A percentile compares a stretch with the other conserved stretches of the same genome.
Conservation (phyloP, 2,329 filamentous ascomycete species). For the Aspergillus aculeatus region DNA sequence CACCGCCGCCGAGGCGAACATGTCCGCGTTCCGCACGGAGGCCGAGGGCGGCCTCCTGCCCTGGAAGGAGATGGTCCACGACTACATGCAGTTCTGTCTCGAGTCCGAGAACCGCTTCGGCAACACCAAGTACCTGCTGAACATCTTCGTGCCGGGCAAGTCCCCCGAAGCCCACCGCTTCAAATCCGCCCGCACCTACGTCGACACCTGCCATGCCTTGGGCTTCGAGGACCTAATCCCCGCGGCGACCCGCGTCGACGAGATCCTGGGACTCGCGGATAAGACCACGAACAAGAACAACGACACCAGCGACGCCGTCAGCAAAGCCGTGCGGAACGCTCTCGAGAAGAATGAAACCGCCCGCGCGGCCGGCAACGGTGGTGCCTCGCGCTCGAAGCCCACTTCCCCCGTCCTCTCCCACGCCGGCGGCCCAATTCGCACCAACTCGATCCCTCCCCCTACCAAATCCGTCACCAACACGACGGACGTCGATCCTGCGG, state of each 20-base stretch:
- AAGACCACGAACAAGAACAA: slow-evolving; percentile 25
- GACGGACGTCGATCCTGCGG: slow-evolving; percentile 23
- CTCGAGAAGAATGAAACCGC: slow-evolving; percentile 37
- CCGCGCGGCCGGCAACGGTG: slow-evolving; percentile 33
- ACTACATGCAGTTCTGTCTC: slow-evolving; percentile 71
- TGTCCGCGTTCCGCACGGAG: slow-evolving; percentile 75
- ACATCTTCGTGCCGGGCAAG: slow-evolving; percentile 83
- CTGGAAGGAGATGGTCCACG: slow-evolving; percentile 75
- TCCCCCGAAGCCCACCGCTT: slow-evolving; percentile 61
- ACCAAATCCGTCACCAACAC: slow-evolving; percentile 21
- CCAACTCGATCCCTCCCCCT: slow-evolving; percentile 30
- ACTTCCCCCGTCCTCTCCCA: slow-evolving; percentile 18
- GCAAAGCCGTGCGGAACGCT: slow-evolving; percentile 34
- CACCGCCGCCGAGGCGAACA: slow-evolving; percentile 84
- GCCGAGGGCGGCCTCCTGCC: slow-evolving; percentile 67
- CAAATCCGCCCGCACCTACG: slow-evolving; percentile 68
- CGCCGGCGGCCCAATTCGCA: slow-evolving; percentile 35
- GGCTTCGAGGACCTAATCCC: slow-evolving; percentile 63
- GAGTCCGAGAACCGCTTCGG: slow-evolving; percentile 81
- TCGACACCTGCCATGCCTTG: slow-evolving; percentile 64
- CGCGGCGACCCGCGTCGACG: slow-evolving; percentile 65
- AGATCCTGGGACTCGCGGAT: slow-evolving; percentile 45
- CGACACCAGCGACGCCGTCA: slow-evolving; percentile 16
- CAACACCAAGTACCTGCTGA: slow-evolving; percentile 90
- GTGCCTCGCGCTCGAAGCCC: slow-evolving; percentile 26